These are phyloP conservation scores for Chlorella variabilis DNA, from an alignment of 163 green algal genomes.

Conservation along the genomic window DNA sequence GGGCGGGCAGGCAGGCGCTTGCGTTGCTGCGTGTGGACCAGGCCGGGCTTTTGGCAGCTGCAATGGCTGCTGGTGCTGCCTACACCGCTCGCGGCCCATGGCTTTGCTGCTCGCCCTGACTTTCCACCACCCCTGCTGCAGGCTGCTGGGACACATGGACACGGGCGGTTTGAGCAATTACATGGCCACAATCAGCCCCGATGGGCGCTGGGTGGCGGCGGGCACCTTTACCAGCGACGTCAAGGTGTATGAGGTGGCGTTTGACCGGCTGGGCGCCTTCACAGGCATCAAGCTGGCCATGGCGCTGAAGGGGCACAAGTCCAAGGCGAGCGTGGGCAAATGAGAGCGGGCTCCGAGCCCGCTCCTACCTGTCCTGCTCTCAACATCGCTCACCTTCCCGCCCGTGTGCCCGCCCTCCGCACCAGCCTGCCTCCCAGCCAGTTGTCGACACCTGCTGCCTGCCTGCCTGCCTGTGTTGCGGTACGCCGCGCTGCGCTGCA, in stretches of 20 bases:
- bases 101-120: background rate
- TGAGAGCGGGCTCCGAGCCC: too few relatives aligned
- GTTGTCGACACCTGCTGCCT: too few relatives aligned
- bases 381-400: too few relatives aligned
- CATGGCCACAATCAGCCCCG: constrained; percentile 67
- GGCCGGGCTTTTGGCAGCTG: too few relatives aligned
- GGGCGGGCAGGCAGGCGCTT: too few relatives aligned
- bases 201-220: constrained; percentile 82
- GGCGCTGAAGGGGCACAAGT: constrained; percentile 49
- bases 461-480: too few relatives aligned
- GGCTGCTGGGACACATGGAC: constrained; percentile 65
- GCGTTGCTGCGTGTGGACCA: too few relatives aligned
- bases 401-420: background rate
- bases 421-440: background rate
- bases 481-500: too few relatives aligned
- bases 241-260: constrained; percentile 62
- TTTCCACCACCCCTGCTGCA: background rate
- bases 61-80: too few relatives aligned
- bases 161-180: constrained; percentile 82
- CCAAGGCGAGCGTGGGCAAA: background rate
- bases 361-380: background rate
- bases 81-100: too few relatives aligned
- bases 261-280: constrained; percentile 42
- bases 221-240: constrained; percentile 86
- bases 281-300: constrained; percentile 43